A percentile compares a stretch with the other conserved stretches of the same genome.
Evolutionary conservation across 2,329 filamentous ascomycete species (phyloP).

Genomic region (Sporothrix schenckii): DNA sequence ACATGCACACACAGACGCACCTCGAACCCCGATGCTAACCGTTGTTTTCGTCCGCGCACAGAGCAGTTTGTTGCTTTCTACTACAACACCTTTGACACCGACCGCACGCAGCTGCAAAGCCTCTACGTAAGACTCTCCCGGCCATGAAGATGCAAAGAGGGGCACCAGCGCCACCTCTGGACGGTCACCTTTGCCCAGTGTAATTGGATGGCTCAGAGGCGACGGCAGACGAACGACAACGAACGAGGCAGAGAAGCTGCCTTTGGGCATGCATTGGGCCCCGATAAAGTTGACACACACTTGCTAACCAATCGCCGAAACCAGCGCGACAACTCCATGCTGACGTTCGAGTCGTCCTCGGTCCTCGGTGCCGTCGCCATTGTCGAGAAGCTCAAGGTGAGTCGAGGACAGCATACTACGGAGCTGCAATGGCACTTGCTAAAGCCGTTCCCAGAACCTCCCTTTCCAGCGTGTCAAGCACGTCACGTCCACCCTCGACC

Average conservation of each 20-base stretch:
- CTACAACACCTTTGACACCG: conserved; percentile 81
- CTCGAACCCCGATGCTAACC: not conserved
- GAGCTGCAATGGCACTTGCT: too few relatives aligned
- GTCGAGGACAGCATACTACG: not conserved
- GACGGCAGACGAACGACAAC: not conserved
- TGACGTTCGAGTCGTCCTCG: conserved; percentile 82
- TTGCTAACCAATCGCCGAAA: conserved; percentile 16
- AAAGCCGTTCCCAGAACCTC: conserved; percentile 57
- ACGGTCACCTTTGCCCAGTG: not conserved
- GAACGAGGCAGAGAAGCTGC: not conserved
- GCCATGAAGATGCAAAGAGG: not conserved
- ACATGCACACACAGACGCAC: not conserved
- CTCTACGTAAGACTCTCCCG: conserved; percentile 73
- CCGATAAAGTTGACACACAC: not conserved
- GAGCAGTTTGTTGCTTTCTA: conserved; percentile 89
- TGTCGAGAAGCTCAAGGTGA: conserved; percentile 78
- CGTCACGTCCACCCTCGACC: conserved; percentile 74
- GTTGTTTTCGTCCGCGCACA: conserved; percentile 46
- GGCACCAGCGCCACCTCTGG: too few relatives aligned
- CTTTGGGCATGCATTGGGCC: not conserved
- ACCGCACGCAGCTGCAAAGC: conserved; percentile 64
- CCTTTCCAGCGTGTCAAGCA: conserved; percentile 84
- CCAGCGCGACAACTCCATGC: conserved; percentile 81
- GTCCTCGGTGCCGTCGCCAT: conserved; percentile 68
- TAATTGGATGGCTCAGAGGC: not conserved